These are phyloP conservation scores for Diaporthe vexans DNA, from an alignment of 2,329 filamentous ascomycete genomes.

Conservation along the genomic window DNA sequence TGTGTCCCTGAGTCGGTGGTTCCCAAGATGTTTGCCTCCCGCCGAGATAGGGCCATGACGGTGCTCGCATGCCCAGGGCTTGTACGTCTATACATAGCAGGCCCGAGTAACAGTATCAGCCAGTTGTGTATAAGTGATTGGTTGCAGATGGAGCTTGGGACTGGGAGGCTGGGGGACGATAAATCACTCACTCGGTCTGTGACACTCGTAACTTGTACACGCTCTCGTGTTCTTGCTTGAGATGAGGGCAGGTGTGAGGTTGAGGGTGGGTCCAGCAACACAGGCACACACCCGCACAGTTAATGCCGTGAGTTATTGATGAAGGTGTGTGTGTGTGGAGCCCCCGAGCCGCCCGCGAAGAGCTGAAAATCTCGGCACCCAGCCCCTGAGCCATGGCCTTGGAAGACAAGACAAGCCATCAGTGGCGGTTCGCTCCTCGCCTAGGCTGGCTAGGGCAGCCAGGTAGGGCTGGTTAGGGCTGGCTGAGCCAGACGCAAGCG, in stretches of 20 bases:
- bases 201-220: conserved; percentile 8
- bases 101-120: conserved; percentile 6
- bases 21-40: conserved; percentile 4
- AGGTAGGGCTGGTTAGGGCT: conserved; percentile 27
- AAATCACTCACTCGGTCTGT: conserved; percentile 11
- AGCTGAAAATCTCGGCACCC: conserved; percentile 28
- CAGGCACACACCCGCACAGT: neutral
- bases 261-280: conserved; percentile 7
- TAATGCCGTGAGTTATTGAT: neutral
- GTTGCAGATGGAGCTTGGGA: neutral
- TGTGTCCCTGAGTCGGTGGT: conserved; percentile 22
- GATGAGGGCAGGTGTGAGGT: conserved; percentile 5
- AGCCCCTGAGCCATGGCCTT: conserved; percentile 30
- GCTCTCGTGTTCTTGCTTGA: neutral
- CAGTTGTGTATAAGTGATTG: neutral
- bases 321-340: neutral
- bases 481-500: conserved; percentile 1
- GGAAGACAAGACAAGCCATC: neutral
- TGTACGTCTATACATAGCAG: neutral
- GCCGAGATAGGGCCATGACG: neutral
- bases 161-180: neutral
- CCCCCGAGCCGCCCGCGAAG: conserved; percentile 5
- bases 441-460: conserved; percentile 1
- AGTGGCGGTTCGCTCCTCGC: neutral
- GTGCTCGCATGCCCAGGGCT: conserved; percentile 1